Evolutionary conservation across 1,284 basidiomycete genomes (phyloP).

Genomic region (Laetiporus sulphureus): DNA sequence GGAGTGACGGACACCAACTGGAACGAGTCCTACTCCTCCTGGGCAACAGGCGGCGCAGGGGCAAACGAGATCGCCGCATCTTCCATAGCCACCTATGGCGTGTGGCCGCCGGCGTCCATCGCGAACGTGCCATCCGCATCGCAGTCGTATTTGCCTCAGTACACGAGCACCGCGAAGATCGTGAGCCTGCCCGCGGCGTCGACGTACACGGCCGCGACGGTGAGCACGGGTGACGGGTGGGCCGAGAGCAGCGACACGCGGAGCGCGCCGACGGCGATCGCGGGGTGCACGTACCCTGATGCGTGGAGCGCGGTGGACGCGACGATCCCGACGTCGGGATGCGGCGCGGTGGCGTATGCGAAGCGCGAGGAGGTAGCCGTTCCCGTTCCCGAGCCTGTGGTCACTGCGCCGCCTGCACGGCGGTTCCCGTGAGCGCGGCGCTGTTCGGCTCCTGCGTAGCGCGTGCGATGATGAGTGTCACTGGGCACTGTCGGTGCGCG

Average conservation of each 20-base stretch:
- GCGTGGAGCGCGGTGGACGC: slow-evolving; percentile 31
- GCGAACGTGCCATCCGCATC: slow-evolving; percentile 32
- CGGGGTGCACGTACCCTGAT: slow-evolving; percentile 60
- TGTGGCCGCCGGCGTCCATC: slow-evolving; percentile 55
- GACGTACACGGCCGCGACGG: slow-evolving; percentile 40
- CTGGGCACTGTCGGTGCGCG: too few relatives aligned
- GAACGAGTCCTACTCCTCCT: slow-evolving; percentile 52
- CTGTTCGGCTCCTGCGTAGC: too few relatives aligned
- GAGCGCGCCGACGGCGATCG: slow-evolving; percentile 47
- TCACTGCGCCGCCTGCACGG: slow-evolving; percentile 2
- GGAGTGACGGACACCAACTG: slow-evolving; percentile 43
- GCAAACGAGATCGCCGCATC: slow-evolving; percentile 53
- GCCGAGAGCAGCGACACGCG: slow-evolving; percentile 50
- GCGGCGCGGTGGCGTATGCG: slow-evolving; percentile 10
- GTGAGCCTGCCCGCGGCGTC: slow-evolving; percentile 53
- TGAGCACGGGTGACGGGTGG: slow-evolving; percentile 70
- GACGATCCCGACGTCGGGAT: slow-evolving; percentile 18
- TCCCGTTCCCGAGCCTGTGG: not conserved
- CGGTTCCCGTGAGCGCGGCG: not conserved
- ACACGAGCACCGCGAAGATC: slow-evolving; percentile 63
- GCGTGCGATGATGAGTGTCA: too few relatives aligned
- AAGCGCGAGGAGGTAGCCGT: not conserved
- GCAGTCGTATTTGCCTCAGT: slow-evolving; percentile 48
- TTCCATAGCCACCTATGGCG: slow-evolving; percentile 37
- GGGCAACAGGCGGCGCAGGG: slow-evolving; percentile 75